Evolutionary conservation across 805 yeast species (phyloP).

Genomic region (Scheffersomyces amazonensis): DNA sequence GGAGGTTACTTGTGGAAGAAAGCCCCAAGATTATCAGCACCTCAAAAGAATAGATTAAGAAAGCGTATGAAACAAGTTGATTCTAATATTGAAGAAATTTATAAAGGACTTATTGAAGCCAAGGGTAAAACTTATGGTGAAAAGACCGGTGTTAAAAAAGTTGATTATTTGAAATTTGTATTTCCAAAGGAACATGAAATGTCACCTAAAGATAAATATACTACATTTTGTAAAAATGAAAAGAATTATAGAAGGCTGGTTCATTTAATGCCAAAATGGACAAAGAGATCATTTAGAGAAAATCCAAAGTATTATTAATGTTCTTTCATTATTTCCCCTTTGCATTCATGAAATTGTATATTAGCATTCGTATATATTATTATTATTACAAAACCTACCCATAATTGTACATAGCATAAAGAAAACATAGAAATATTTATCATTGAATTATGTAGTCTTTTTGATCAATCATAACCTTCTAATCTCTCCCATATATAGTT

Average conservation of each 20-base stretch:
- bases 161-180: constrained; percentile 32
- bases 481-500: constrained; percentile 75
- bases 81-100: constrained; percentile 64
- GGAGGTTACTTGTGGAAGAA: constrained; percentile 77
- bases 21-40: constrained; percentile 57
- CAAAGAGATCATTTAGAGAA: constrained; percentile 74
- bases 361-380: not conserved
- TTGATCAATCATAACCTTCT: constrained; percentile 4
- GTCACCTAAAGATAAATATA: constrained; percentile 81
- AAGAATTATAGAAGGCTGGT: constrained; percentile 83
- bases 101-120: constrained; percentile 26
- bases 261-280: constrained; percentile 90
- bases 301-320: constrained; percentile 68
- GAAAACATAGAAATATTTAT: not conserved
- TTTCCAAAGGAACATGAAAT: constrained; percentile 82
- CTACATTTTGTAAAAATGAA: constrained; percentile 73
- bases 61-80: constrained; percentile 82
- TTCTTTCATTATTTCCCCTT: not conserved
- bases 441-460: not conserved
- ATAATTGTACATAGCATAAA: not conserved
- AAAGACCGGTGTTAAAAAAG: constrained; percentile 32
- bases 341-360: not conserved
- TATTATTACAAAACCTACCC: not conserved
- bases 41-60: constrained; percentile 83
- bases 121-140: constrained; percentile 22